Percentiles rank a stretch among this genome's conserved stretches.
phyloP scores from a whole-genome alignment of 139 green algal genomes.

The Chlorella sp. region DNA sequence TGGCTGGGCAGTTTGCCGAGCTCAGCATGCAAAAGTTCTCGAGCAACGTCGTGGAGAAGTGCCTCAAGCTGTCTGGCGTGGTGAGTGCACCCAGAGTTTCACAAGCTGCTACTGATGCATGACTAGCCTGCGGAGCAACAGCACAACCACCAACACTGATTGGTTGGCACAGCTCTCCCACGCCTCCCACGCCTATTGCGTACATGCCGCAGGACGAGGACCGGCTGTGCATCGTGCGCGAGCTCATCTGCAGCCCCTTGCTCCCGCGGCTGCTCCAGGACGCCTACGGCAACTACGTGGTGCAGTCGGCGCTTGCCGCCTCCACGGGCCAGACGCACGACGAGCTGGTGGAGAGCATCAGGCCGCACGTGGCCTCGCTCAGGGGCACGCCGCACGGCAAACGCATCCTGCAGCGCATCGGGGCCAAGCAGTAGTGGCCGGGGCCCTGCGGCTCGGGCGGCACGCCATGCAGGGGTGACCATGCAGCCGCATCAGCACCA shows the following conservation, averaged over 20 bases:
- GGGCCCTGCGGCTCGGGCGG: too few species aligned
- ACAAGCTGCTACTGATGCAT: not conserved
- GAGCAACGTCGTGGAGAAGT: conserved; percentile 98
- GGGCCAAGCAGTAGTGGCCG: conserved; percentile 16
- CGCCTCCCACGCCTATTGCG: not conserved
- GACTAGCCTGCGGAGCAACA: not conserved
- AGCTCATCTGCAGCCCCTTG: conserved; percentile 69
- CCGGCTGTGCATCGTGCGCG: conserved; percentile 72
- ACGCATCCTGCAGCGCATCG: conserved; percentile 81
- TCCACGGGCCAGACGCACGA: conserved; percentile 60
- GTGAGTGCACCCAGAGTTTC: conserved; percentile 6
- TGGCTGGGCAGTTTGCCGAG: conserved; percentile 76
- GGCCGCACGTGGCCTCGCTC: conserved; percentile 80
- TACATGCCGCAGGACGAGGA: conserved; percentile 35
- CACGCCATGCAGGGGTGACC: too few species aligned
- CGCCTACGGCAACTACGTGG: conserved; percentile 87
- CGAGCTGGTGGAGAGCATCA: conserved; percentile 85
- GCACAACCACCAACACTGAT: not conserved
- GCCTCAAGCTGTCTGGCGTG: conserved; percentile 87
- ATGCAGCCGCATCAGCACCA: too few species aligned
- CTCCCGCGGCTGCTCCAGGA: conserved; percentile 88
- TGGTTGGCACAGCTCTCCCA: not conserved
- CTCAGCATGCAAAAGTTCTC: conserved; percentile 96
- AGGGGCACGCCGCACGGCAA: conserved; percentile 93
- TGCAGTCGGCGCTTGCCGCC: conserved; percentile 32